Evolutionary conservation across 192 early-diverging fungal species (phyloP).

Genomic region (Umbelopsis sp.): DNA sequence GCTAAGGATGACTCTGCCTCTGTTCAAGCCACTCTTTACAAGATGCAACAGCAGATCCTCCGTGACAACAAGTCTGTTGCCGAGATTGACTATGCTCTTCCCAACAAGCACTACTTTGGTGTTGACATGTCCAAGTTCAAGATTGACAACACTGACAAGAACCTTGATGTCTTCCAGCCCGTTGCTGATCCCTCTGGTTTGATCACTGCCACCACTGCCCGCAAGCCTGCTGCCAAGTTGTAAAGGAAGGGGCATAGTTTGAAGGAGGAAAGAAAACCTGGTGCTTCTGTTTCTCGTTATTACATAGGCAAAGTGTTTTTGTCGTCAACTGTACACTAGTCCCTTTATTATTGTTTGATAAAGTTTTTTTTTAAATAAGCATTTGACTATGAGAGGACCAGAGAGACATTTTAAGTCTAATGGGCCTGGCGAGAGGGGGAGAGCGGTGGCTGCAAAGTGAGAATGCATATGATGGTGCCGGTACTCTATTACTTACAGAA

Average conservation of each 20-base stretch:
- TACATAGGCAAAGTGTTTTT: background rate
- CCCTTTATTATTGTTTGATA: background rate
- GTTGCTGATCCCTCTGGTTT: conserved; percentile 72
- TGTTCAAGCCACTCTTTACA: conserved; percentile 80
- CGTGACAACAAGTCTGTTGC: conserved; percentile 57
- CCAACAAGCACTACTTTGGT: conserved; percentile 79
- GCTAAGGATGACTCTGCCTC: conserved; percentile 77
- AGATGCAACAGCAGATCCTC: conserved; percentile 70
- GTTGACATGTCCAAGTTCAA: conserved; percentile 69
- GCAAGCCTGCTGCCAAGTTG: conserved; percentile 44
- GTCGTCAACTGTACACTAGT: conserved; percentile 2
- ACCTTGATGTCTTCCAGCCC: conserved; percentile 75
- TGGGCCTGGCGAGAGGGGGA: too few species aligned
- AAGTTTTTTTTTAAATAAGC: too few species aligned
- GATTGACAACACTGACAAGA: conserved; percentile 65
- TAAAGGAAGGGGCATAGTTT: conserved; percentile 22
- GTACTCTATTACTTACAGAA: too few species aligned
- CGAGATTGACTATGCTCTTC: conserved; percentile 69
- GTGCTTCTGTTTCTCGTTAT: conserved; percentile 2
- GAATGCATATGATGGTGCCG: too few species aligned
- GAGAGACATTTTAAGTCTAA: too few species aligned
- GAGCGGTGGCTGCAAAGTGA: too few species aligned
- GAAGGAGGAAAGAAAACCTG: background rate
- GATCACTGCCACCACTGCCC: conserved; percentile 71
- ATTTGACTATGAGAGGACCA: background rate